Evolutionary conservation across 1,284 basidiomycete genomes (phyloP).

Genomic region (Microbotryum silenes-acaulis): DNA sequence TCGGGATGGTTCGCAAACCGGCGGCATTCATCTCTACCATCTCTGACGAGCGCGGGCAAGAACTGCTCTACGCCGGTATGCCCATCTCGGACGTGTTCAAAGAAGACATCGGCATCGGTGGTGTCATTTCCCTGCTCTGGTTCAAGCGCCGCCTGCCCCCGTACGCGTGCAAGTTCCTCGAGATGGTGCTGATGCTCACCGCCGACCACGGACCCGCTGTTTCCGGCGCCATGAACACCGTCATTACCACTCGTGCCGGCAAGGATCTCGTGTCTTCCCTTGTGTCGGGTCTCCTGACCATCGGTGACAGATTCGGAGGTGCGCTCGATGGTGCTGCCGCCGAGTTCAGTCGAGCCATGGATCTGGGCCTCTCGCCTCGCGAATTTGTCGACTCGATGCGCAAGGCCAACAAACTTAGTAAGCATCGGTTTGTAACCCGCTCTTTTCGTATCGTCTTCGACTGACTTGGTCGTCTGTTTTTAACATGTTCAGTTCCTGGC

Average conservation of each 20-base stretch:
- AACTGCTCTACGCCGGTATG: conserved; percentile 98
- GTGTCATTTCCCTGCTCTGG: conserved; percentile 93
- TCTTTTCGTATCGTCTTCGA: not conserved
- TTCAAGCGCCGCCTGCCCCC: conserved; percentile 83
- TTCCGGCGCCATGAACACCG: conserved; percentile 95
- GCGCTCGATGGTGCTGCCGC: conserved; percentile 95
- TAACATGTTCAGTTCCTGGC: conserved; percentile 62
- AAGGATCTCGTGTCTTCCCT: conserved; percentile 97
- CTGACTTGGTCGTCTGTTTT: not conserved
- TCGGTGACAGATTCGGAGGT: conserved; percentile 96
- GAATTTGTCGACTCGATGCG: conserved; percentile 96
- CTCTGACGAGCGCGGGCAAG: conserved; percentile 97
- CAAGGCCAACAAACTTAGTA: conserved; percentile 84
- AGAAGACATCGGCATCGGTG: conserved; percentile 93
- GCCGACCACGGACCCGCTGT: conserved; percentile 70
- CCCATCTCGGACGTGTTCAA: conserved; percentile 98
- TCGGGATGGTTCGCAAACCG: conserved; percentile 96
- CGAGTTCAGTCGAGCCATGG: conserved; percentile 88
- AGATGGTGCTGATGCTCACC: conserved; percentile 99
- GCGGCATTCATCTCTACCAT: conserved; percentile 96
- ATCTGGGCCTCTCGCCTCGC: conserved; percentile 85
- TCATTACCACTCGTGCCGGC: conserved; percentile 95
- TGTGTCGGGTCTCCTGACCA: conserved; percentile 91
- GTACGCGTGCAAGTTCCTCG: conserved; percentile 91
- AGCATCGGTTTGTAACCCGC: not conserved